A percentile compares a stretch with the other conserved stretches of the same genome.
Conservation (phyloP, 1,284 basidiomycete species). For the Leccinum pallidistipes region DNA sequence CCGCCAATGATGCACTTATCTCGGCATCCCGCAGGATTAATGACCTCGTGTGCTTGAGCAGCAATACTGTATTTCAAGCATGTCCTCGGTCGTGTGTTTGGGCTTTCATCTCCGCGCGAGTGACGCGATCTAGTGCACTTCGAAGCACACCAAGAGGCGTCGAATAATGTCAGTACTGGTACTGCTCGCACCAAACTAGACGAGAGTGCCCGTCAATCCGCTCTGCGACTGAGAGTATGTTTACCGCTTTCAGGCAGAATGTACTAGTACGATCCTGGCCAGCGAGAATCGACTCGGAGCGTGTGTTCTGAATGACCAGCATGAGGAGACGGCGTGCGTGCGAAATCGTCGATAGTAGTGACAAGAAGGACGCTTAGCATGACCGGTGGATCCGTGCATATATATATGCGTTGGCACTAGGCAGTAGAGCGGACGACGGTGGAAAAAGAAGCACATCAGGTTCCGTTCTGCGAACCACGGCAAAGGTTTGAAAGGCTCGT, state of each 20-base stretch:
- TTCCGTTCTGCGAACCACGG: slow-evolving; percentile 79
- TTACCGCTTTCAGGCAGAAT: slow-evolving; percentile 40
- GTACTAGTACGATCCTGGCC: not conserved
- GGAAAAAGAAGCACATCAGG: slow-evolving; percentile 29
- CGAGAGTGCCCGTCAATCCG: slow-evolving; percentile 27
- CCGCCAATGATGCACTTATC: slow-evolving; percentile 24
- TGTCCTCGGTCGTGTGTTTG: slow-evolving; percentile 43
- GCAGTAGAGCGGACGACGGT: not conserved
- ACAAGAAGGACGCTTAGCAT: slow-evolving; percentile 14
- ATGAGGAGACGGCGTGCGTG: slow-evolving; percentile 24
- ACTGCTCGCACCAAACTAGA: slow-evolving; percentile 23
- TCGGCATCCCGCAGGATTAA: not conserved
- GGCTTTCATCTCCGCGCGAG: slow-evolving; percentile 58
- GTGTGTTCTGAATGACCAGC: slow-evolving; percentile 36
- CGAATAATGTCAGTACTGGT: slow-evolving; percentile 32
- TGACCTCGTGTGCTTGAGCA: slow-evolving; percentile 39
- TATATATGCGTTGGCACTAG: not conserved
- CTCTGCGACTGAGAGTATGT: slow-evolving; percentile 32
- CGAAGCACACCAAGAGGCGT: slow-evolving; percentile 5
- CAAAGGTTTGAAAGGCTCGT: slow-evolving; percentile 56
- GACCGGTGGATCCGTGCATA: slow-evolving; percentile 23
- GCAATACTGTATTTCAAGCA: slow-evolving; percentile 36
- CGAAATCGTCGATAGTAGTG: slow-evolving; percentile 36
- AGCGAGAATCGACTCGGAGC: slow-evolving; percentile 31
- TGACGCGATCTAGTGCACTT: slow-evolving; percentile 38